Conservation (phyloP, 352 stramenopile genomes). For the Phytophthora europaea region DNA sequence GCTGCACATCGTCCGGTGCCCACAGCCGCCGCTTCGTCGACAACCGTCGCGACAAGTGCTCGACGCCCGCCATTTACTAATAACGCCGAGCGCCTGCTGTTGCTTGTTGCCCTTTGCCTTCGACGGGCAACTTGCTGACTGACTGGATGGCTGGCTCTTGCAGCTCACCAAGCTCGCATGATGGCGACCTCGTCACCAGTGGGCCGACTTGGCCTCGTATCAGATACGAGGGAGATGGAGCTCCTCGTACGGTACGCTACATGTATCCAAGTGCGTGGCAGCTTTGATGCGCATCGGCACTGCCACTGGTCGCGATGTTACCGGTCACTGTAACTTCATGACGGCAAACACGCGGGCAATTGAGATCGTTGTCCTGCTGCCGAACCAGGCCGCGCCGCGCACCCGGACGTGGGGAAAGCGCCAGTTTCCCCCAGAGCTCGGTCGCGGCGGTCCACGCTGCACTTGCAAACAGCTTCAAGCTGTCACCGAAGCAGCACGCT, state of each 20-base stretch:
- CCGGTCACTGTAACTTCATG: too few species aligned
- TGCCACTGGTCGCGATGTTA: too few species aligned
- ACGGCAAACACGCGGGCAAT: too few species aligned
- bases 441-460: neutral
- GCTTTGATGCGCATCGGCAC: slow-evolving; percentile 1
- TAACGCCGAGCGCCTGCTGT: neutral
- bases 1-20: slow-evolving; percentile 25
- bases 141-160: neutral
- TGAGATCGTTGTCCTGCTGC: neutral
- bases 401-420: slow-evolving; percentile 2
- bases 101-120: neutral
- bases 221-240: slow-evolving; percentile 19
- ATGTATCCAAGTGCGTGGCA: slow-evolving; percentile 36
- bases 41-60: neutral
- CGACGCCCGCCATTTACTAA: neutral
- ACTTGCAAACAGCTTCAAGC: slow-evolving; percentile 1
- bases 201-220: slow-evolving; percentile 23
- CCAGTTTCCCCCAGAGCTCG: slow-evolving; percentile 21
- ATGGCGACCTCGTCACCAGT: slow-evolving; percentile 21
- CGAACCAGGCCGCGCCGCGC: neutral
- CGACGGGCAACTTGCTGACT: neutral
- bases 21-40: slow-evolving; percentile 4
- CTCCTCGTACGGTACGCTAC: slow-evolving; percentile 4
- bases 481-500: slow-evolving; percentile 9
- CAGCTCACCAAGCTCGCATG: neutral